phyloP scores from a whole-genome alignment of 805 yeast genomes.

The Metschnikowia bowlesiae region DNA sequence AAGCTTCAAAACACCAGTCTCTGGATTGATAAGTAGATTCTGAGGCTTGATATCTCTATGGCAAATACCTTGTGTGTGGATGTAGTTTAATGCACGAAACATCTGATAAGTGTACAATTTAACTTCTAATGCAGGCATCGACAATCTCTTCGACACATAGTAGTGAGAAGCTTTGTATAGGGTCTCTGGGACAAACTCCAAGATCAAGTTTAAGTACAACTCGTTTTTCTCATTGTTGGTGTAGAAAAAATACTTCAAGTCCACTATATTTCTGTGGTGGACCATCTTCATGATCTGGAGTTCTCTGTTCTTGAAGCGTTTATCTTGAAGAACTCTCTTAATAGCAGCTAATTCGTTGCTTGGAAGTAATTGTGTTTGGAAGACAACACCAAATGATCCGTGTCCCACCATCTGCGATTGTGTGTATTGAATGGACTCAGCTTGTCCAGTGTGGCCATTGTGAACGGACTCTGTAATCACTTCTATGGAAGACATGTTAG shows the following conservation, averaged over 20 bases:
- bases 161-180: conserved; percentile 85
- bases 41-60: conserved; percentile 94
- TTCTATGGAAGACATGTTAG: conserved; percentile 45
- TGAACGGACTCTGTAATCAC: conserved; percentile 60
- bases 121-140: conserved; percentile 87
- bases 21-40: conserved; percentile 81
- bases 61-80: conserved; percentile 77
- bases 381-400: conserved; percentile 99
- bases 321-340: conserved; percentile 94
- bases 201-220: conserved; percentile 79
- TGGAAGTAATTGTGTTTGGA: conserved; percentile 74
- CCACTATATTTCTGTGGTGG: conserved; percentile 82
- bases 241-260: conserved; percentile 81
- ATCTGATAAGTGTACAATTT: conserved; percentile 79
- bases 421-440: conserved; percentile 63
- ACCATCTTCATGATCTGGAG: conserved; percentile 91
- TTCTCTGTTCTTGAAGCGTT: conserved; percentile 90
- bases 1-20: conserved; percentile 76
- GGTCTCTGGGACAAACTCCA: conserved; percentile 95
- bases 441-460: conserved; percentile 67
- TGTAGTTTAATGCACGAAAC: conserved; percentile 71
- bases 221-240: conserved; percentile 68
- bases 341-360: conserved; percentile 82
- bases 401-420: conserved; percentile 93
- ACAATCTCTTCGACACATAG: conserved; percentile 63